These are phyloP conservation scores for Discostella stelligera DNA, from an alignment of 352 stramenopile genomes.

Conservation along the genomic window DNA sequence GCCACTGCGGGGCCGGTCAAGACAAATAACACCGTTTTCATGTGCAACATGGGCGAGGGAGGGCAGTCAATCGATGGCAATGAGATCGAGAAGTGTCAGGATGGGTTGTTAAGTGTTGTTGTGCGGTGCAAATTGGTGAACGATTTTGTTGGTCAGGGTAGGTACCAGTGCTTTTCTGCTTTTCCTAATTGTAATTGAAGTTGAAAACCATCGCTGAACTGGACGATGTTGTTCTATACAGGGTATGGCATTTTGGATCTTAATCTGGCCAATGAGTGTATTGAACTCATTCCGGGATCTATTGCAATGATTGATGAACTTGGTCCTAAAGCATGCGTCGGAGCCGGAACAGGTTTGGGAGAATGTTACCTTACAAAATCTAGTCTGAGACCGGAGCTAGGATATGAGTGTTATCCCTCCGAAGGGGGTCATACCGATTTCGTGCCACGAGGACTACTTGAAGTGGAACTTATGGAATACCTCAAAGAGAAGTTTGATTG, in stretches of 20 bases:
- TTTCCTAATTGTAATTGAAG: not conserved
- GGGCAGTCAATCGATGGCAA: slow-evolving; percentile 63
- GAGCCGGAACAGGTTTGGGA: slow-evolving; percentile 93
- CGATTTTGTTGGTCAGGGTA: slow-evolving; percentile 94
- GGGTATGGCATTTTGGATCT: slow-evolving; percentile 93
- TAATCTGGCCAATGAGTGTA: slow-evolving; percentile 89
- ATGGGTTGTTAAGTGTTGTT: slow-evolving; percentile 46
- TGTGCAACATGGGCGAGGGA: slow-evolving; percentile 85
- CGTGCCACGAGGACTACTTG: slow-evolving; percentile 80
- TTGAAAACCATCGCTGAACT: not conserved
- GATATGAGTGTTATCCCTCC: slow-evolving; percentile 44
- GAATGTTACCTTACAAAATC: slow-evolving; percentile 93
- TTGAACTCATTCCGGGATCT: slow-evolving; percentile 70
- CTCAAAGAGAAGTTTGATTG: slow-evolving; percentile 84
- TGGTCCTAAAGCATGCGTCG: slow-evolving; percentile 93
- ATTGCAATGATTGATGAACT: slow-evolving; percentile 61
- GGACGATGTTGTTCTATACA: not conserved
- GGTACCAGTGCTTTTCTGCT: not conserved
- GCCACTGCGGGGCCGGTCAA: slow-evolving; percentile 84
- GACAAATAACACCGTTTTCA: slow-evolving; percentile 86
- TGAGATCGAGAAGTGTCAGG: slow-evolving; percentile 57
- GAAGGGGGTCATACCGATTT: slow-evolving; percentile 92
- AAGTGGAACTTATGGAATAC: slow-evolving; percentile 77
- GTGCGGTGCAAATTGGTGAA: slow-evolving; percentile 55
- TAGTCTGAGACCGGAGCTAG: slow-evolving; percentile 48